Percentiles rank a stretch among this genome's conserved stretches.
phyloP scores from a whole-genome alignment of 208 protist genomes.

The Acanthamoeba royreba region DNA sequence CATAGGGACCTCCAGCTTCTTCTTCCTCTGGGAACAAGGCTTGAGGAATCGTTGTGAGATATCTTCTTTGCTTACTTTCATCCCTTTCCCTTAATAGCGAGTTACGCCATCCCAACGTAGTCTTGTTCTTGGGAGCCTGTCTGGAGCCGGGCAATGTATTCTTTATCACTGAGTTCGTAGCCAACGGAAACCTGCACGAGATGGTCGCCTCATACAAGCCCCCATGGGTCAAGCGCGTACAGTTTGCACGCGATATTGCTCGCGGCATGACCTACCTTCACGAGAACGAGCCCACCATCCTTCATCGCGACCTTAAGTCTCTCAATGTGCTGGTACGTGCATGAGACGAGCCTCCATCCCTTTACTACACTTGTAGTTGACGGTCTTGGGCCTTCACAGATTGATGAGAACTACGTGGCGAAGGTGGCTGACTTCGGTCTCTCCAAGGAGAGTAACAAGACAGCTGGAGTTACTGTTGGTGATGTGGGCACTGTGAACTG shows the following conservation, averaged over 20 bases:
- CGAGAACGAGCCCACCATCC: slow-evolving; percentile 50
- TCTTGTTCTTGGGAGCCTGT: neutral
- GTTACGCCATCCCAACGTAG: neutral
- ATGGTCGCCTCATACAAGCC: neutral
- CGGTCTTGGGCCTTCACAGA: neutral
- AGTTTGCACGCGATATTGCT: slow-evolving; percentile 57
- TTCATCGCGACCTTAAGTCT: slow-evolving; percentile 66
- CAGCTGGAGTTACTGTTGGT: neutral
- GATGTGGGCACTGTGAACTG: slow-evolving; percentile 1
- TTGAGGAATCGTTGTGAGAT: neutral
- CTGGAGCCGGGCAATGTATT: neutral
- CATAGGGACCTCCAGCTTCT: neutral
- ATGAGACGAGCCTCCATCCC: neutral
- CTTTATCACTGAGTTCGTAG: slow-evolving; percentile 31
- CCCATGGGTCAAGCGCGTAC: neutral
- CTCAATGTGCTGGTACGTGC: slow-evolving; percentile 55
- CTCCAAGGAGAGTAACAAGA: slow-evolving; percentile 13
- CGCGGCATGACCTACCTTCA: slow-evolving; percentile 67
- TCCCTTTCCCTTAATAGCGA: neutral
- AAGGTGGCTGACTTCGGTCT: neutral
- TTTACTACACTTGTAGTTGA: neutral
- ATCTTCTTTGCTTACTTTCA: neutral
- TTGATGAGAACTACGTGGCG: neutral
- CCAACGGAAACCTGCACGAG: slow-evolving; percentile 10
- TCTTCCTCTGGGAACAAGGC: neutral